Conservation (phyloP, 345 rosid species). For the Brassica carinata region DNA sequence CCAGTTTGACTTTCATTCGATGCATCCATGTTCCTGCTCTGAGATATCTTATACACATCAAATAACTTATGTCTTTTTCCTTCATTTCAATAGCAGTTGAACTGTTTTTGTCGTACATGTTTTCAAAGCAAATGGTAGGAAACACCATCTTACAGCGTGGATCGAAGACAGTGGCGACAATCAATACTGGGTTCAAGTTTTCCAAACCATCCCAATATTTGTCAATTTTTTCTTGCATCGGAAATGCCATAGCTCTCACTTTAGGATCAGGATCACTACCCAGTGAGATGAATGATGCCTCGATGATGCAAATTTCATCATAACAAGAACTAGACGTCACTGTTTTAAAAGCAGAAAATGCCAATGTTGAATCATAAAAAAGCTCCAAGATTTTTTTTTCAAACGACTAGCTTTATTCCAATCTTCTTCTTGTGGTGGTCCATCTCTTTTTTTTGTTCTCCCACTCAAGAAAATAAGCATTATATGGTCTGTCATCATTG, state of each 20-base stretch:
- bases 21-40: no score
- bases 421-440: neutral
- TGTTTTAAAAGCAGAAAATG: neutral
- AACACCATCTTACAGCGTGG: no score
- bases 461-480: neutral
- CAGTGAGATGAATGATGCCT: neutral
- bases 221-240: neutral
- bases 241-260: neutral
- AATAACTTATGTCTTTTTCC: no score
- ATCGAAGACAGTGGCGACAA: neutral
- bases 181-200: neutral
- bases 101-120: no score
- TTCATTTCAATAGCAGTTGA: no score
- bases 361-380: constrained; percentile 11
- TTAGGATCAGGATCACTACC: neutral
- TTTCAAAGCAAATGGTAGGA: no score
- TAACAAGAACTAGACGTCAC: constrained; percentile 1
- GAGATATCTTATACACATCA: no score
- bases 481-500: neutral
- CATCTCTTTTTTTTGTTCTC: neutral
- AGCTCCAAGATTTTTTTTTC: neutral
- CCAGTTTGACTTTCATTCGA: no score
- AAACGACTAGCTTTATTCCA: neutral
- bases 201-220: neutral
- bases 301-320: constrained; percentile 3